Conservation (phyloP, 2,329 filamentous ascomycete genomes). For the Fusarium floridanum region DNA sequence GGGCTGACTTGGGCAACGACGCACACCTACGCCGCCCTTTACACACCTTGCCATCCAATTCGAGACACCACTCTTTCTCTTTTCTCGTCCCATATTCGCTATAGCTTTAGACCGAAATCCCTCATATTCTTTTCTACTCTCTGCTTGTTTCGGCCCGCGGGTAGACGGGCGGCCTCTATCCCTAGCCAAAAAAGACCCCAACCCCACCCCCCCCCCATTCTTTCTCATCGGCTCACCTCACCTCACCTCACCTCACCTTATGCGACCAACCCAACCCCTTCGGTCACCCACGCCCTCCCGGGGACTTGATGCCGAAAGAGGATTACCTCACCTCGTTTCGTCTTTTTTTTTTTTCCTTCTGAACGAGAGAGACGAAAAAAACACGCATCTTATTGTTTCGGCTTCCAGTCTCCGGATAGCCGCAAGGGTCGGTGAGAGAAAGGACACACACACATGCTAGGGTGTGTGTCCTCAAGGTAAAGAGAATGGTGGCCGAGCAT, state of each 20-base stretch:
- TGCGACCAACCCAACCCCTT: constrained; percentile 13
- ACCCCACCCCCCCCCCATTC: not conserved
- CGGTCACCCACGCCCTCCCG: constrained; percentile 19
- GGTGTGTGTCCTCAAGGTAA: not conserved
- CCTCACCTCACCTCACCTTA: constrained; percentile 18
- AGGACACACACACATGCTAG: not conserved
- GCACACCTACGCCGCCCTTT: constrained; percentile 20
- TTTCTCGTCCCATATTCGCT: constrained; percentile 7
- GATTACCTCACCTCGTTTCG: not conserved
- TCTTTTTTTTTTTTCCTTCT: too few species aligned
- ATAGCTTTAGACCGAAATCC: constrained; percentile 30
- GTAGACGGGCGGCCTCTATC: constrained; percentile 26
- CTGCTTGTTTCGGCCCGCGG: not conserved
- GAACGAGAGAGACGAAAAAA: too few species aligned
- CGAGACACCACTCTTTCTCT: not conserved
- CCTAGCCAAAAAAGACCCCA: not conserved
- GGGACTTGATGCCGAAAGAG: constrained; percentile 26
- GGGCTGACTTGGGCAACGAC: not conserved
- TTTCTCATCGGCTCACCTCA: constrained; percentile 25
- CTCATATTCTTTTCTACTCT: constrained; percentile 14
- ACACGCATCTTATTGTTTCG: constrained; percentile 6
- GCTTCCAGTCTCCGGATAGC: constrained; percentile 30
- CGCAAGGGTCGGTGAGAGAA: constrained; percentile 2
- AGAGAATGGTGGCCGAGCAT: not conserved
- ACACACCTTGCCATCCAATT: constrained; percentile 13